phyloP scores from a whole-genome alignment of 2,329 filamentous ascomycete genomes.

The Trichoderma brevicompactum region DNA sequence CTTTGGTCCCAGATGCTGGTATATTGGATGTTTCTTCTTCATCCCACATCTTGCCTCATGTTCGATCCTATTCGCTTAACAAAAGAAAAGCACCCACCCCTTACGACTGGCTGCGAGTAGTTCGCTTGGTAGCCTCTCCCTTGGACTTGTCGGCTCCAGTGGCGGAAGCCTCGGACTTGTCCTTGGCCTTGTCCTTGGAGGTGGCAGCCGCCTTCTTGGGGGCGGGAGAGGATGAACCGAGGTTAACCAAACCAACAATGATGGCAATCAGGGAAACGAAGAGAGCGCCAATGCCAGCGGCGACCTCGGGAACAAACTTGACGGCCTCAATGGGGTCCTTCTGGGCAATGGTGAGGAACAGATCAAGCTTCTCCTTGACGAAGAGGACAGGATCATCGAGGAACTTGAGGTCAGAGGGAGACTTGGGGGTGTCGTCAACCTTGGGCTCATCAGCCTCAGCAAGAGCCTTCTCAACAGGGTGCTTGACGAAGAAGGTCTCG shows the following conservation, averaged over 20 bases:
- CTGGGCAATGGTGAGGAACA: conserved; percentile 84
- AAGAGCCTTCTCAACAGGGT: conserved; percentile 76
- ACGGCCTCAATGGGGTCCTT: conserved; percentile 81
- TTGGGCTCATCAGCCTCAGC: conserved; percentile 83
- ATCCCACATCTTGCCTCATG: conserved; percentile 9
- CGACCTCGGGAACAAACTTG: conserved; percentile 90
- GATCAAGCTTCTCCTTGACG: conserved; percentile 88
- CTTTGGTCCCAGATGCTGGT: conserved; percentile 12
- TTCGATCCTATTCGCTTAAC: conserved; percentile 6
- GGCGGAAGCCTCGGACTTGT: conserved; percentile 67
- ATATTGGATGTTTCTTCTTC: conserved; percentile 24
- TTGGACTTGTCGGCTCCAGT: conserved; percentile 74
- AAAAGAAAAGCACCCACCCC: conserved; percentile 14
- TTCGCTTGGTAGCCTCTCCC: conserved; percentile 68
- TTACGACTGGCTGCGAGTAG: conserved; percentile 61
- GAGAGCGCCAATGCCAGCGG: conserved; percentile 75
- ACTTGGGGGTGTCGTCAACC: conserved; percentile 65
- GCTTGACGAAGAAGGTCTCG: conserved; percentile 91
- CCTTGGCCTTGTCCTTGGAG: conserved; percentile 72
- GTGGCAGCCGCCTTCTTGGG: conserved; percentile 72
- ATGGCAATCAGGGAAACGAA: conserved; percentile 72
- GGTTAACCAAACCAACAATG: conserved; percentile 67
- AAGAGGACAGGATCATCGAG: conserved; percentile 85
- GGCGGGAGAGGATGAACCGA: conserved; percentile 68
- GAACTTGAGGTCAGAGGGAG: conserved; percentile 81